Base-by-base conservation (phyloP, 768 basidiomycete species). In the Hypsizygus marmoreus region DNA sequence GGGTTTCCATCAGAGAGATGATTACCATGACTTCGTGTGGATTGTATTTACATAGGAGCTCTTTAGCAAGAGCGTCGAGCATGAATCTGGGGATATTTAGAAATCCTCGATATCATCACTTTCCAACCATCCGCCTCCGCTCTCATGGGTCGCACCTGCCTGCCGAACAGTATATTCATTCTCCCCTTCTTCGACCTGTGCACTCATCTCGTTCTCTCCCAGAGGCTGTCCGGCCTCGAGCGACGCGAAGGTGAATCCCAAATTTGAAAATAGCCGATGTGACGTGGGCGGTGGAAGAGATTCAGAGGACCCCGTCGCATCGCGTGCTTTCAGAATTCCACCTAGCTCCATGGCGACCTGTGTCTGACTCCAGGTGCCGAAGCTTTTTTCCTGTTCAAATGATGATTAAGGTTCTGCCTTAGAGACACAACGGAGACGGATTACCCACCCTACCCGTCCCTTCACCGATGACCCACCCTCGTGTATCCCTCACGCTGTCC, bases 41-140 rank as follows among this genome's bases (percentile, higher is more conserved):
- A 16, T 20, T 20, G 17, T 3, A 33, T 26, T 13, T 14, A 23
- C 22, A 35, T n/a, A n/a, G n/a, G n/a, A n/a, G n/a, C n/a, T n/a
- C n/a, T n/a, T n/a, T n/a, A n/a, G n/a, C n/a, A n/a, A n/a, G n/a
- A n/a, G n/a, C n/a, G n/a, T n/a, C n/a, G n/a, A n/a, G n/a, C n/a
- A n/a, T n/a, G n/a, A n/a, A n/a, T n/a, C n/a, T n/a, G n/a, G n/a
- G n/a, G n/a, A n/a, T n/a, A n/a, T n/a, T 63, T 58, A 70, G 58
- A 70, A 76, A 19, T 80, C 75, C 52, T 81, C 79, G 40, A 84
- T 84, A 54, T 82, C 81, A 54, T 84, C 81, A 16, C 64, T 69
- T 32, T 81, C 80, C 54, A 81, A 54, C 80, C 81, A 82, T 14
- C 77, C 76, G 12, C 70, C 65, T 60, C 64, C n/a, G 62, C 67